These are phyloP conservation scores for Pinus taeda DNA, from an alignment of 75 land plant species.

Conservation along the genomic window DNA sequence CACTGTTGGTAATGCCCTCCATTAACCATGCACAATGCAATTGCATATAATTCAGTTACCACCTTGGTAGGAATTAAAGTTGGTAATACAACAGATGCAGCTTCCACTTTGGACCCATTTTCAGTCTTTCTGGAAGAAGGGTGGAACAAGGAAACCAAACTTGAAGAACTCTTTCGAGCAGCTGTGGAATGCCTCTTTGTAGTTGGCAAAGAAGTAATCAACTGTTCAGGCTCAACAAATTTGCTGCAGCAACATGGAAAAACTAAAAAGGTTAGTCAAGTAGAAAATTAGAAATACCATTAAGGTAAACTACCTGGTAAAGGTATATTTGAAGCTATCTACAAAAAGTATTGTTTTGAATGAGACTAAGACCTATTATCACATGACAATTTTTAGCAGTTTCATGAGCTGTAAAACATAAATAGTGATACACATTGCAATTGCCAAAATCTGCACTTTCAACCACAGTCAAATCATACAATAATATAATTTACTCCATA, in stretches of 20 bases:
- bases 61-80: slow-evolving; percentile 24
- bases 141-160: slow-evolving; percentile 1
- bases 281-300: neutral
- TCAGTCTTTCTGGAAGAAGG: slow-evolving; percentile 8
- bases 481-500: too few relatives aligned
- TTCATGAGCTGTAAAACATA: too few relatives aligned
- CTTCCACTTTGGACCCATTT: slow-evolving; percentile 5
- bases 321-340: neutral
- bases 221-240: slow-evolving; percentile 15
- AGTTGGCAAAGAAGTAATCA: slow-evolving; percentile 11
- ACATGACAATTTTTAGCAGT: neutral
- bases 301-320: neutral
- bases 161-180: slow-evolving; percentile 3
- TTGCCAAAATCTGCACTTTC: too few relatives aligned
- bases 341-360: neutral
- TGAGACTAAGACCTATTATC: neutral
- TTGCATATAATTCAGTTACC: slow-evolving; percentile 20
- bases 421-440: too few relatives aligned
- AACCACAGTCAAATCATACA: too few relatives aligned
- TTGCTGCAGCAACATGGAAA: slow-evolving; percentile 16
- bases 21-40: slow-evolving; percentile 18
- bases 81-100: slow-evolving; percentile 15
- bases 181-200: neutral
- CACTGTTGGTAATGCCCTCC: slow-evolving; percentile 20
- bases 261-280: slow-evolving; percentile 1